Evolutionary conservation across 352 stramenopile genomes (phyloP), one percentile per base, ranked within the genome.

Genomic region (Phytophthora chlamydospora): DNA sequence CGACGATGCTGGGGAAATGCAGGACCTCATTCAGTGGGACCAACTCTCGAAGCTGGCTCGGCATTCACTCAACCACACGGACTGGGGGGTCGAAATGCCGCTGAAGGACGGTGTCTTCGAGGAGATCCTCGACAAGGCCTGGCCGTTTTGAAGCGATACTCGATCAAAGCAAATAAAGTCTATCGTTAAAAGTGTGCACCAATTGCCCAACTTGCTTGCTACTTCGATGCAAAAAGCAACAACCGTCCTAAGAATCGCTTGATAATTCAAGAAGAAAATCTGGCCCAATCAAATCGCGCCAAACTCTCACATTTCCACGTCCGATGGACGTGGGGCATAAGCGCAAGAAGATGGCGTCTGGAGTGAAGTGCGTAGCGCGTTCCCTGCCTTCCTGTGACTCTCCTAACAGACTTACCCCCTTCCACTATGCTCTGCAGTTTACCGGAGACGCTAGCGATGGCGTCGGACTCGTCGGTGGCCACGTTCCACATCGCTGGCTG

Each of bases 401-500:
- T 3, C n/a, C 51, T 35, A 36, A 52, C 24, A 61, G 41, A 58
- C 34, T 13, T 11, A n/a, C 16, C 49, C 6, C 32, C 2, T 42
- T 1, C 48, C 6, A 58, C 6, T 56, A 14, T n/a, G n/a, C n/a
- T 36, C 34, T 54, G 17, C 48, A 90, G 79, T 43, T 52, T 91
- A 29, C 31, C 48, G 19, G 69, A 80, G 59, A 83, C 75, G 43
- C 60, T 88, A 24, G 47, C 49, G 56, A 42, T 17, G 40, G 14
- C 62, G 6, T 33, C 35, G 19, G 45, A 41, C 43, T 53, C 50
- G 21, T 66, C 58, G 41, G 68, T 57, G 6, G 66, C 69, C 24
- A 83, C 62, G 19, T 89, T 85, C 67, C 75, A 91, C 65, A 68
- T 93, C 62, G 76, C 81, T 17, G 84, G 84, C n/a, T 93, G 84